Conservation (phyloP, 2,329 filamentous ascomycete genomes). For the Penicillium concentricum region DNA sequence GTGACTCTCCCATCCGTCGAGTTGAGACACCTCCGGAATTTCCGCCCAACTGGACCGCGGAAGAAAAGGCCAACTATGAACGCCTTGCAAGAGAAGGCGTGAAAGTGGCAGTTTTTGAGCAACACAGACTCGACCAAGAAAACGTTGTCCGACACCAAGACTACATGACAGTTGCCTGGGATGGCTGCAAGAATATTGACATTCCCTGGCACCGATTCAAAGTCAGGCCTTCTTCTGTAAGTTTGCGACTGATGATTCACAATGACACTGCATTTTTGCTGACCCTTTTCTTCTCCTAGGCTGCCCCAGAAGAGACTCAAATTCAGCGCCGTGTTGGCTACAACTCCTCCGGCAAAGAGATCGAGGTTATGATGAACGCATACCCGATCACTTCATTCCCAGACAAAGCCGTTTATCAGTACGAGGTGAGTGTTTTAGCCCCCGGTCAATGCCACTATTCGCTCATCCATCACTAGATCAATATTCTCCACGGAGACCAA, state of each 20-base stretch:
- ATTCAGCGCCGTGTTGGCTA: conserved; percentile 34
- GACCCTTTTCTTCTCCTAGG: background rate
- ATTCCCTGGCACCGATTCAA: conserved; percentile 9
- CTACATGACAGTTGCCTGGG: conserved; percentile 2
- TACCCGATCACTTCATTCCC: conserved; percentile 66
- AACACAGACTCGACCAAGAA: background rate
- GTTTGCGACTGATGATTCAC: background rate
- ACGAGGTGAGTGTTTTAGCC: conserved; percentile 64
- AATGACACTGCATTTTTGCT: background rate
- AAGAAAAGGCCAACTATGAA: background rate
- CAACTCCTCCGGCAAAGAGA: conserved; percentile 58
- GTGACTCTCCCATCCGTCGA: conserved; percentile 3
- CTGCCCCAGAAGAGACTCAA: background rate
- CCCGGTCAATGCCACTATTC: background rate
- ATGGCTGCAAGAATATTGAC: conserved; percentile 7
- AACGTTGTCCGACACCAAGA: background rate
- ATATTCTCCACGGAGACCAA: conserved; percentile 61
- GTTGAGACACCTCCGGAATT: background rate
- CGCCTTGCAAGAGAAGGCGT: background rate
- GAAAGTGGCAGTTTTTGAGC: background rate
- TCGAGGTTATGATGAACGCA: conserved; percentile 67
- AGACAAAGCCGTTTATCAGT: conserved; percentile 69
- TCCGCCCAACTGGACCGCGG: background rate
- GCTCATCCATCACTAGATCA: conserved; percentile 52
- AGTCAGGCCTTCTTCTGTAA: background rate